Evolutionary conservation across 2,329 filamentous ascomycete species (phyloP).

Genomic region (Tothia fuscella): DNA sequence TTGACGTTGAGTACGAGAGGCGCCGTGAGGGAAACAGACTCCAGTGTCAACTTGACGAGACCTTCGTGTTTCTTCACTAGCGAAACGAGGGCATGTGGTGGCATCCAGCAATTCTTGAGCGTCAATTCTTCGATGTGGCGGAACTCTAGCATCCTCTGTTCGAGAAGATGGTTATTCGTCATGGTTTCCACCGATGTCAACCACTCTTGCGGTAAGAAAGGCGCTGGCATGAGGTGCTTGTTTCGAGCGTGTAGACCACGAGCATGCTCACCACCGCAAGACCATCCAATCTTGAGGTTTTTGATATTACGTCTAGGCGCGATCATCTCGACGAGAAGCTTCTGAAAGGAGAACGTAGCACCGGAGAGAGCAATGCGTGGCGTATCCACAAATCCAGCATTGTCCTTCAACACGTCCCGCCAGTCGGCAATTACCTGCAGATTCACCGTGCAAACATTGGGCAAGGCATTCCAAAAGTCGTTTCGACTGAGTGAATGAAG

Average conservation of each 20-base stretch:
- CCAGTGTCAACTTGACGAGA: slow-evolving; percentile 44
- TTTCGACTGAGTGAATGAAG: slow-evolving; percentile 42
- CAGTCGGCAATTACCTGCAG: slow-evolving; percentile 55
- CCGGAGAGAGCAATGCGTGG: slow-evolving; percentile 37
- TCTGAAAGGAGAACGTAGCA: slow-evolving; percentile 40
- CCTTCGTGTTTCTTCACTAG: slow-evolving; percentile 38
- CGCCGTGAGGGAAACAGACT: slow-evolving; percentile 49
- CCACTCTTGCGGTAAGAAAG: slow-evolving; percentile 32
- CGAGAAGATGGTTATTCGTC: slow-evolving; percentile 11
- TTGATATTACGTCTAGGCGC: slow-evolving; percentile 39
- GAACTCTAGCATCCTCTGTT: slow-evolving; percentile 35
- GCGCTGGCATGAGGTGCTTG: slow-evolving; percentile 50
- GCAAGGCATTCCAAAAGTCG: slow-evolving; percentile 51
- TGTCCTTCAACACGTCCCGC: slow-evolving; percentile 44
- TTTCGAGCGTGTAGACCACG: slow-evolving; percentile 50
- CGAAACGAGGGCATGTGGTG: slow-evolving; percentile 43
- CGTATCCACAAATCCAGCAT: slow-evolving; percentile 40
- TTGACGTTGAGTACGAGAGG: neutral
- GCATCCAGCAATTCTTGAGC: slow-evolving; percentile 58
- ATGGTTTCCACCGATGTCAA: slow-evolving; percentile 12
- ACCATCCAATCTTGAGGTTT: slow-evolving; percentile 53
- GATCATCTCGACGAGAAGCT: slow-evolving; percentile 41
- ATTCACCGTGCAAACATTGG: slow-evolving; percentile 41
- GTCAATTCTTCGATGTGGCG: slow-evolving; percentile 47
- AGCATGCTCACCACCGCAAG: slow-evolving; percentile 55